Evolutionary conservation across 495 filamentous ascomycete species (phyloP), one percentile per base, ranked within the genome.

Genomic region (Aspergillus heteromorphus): DNA sequence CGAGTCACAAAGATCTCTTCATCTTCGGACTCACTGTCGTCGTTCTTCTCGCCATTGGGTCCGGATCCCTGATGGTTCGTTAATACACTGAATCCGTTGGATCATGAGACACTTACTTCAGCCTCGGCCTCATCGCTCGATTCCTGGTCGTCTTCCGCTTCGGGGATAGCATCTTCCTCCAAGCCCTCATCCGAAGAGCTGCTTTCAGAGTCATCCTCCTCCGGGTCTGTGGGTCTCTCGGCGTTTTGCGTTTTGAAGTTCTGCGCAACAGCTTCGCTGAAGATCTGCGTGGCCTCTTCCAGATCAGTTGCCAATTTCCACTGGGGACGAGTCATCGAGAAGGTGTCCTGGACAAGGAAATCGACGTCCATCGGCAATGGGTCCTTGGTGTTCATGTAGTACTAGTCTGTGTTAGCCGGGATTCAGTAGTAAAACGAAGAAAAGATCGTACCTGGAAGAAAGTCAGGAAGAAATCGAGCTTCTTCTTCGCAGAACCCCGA

Each of bases 381-480:
- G 10, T 95, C 88, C 69, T 99, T 99, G n/a, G 87, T 88, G 62
- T 86, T 83, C 55, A 96, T 87, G 75, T 99, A 99, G 65, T 96
- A 97, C 82, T 92, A 49, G 6, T 16, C 11, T 27, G 29, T n/a
- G 21, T 47, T 29, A 47, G 43, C 9, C 2, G 2, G 11, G n/a
- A 3, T 29, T 27, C 21, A n/a, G 6, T n/a, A n/a, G 14, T 34
- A 42, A 3, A 27, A 17, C 6, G 23, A 3, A 18, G 7, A 30
- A 17, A 11, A 19, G 2, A 36, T 49, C 20, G 52, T 67, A 83
- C 82, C 71, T 91, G 93, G 67, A 97, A 91, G 72, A 97, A 99
- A 0, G 87, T 92, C 48, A 99, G 79, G 76, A 97, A 99, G 71
- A 96, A 97, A 64, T 99, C 93, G 14, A 99, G 81, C 74, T 97